Evolutionary conservation across 345 rosid species (phyloP).

Genomic region (Brassica juncea): DNA sequence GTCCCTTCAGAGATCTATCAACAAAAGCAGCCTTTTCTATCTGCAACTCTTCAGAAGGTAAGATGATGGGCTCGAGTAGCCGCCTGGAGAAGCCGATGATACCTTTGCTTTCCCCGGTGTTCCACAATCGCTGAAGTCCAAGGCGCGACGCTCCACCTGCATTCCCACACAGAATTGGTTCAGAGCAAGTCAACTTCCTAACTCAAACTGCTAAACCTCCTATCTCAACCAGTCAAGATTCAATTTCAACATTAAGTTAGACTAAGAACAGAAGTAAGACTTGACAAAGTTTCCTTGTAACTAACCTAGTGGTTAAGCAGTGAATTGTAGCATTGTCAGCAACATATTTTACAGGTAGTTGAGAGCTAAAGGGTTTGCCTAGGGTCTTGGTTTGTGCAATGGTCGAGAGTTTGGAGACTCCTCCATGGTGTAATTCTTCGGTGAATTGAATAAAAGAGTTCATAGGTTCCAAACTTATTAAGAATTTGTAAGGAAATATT

Average conservation of each 20-base stretch:
- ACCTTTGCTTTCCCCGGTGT: slow-evolving; percentile 69
- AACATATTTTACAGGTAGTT: background rate
- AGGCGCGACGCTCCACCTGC: slow-evolving; percentile 84
- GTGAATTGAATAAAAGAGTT: background rate
- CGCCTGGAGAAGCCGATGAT: slow-evolving; percentile 50
- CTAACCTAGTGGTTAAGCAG: slow-evolving; percentile 2
- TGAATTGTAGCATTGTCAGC: background rate
- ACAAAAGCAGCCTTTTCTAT: slow-evolving; percentile 32
- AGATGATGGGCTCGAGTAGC: slow-evolving; percentile 71
- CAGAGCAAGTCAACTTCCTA: background rate
- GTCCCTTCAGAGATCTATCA: slow-evolving; percentile 18
- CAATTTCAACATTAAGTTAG: slow-evolving; percentile 4
- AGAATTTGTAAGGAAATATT: slow-evolving; percentile 24
- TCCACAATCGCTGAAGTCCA: slow-evolving; percentile 94
- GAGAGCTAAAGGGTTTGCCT: slow-evolving; percentile 3
- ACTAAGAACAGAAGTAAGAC: slow-evolving; percentile 4
- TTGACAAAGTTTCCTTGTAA: background rate
- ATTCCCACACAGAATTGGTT: slow-evolving; percentile 19
- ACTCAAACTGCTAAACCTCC: background rate
- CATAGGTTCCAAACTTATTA: background rate
- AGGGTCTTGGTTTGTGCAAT: slow-evolving; percentile 2
- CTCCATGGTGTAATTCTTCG: background rate
- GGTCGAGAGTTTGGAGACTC: slow-evolving; percentile 4
- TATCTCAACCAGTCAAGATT: slow-evolving; percentile 11
- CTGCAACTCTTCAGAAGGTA: slow-evolving; percentile 88